A percentile compares a stretch with the other conserved stretches of the same genome.
phyloP scores from a whole-genome alignment of 2,329 filamentous ascomycete genomes.

The Dactylellina drechsleri region DNA sequence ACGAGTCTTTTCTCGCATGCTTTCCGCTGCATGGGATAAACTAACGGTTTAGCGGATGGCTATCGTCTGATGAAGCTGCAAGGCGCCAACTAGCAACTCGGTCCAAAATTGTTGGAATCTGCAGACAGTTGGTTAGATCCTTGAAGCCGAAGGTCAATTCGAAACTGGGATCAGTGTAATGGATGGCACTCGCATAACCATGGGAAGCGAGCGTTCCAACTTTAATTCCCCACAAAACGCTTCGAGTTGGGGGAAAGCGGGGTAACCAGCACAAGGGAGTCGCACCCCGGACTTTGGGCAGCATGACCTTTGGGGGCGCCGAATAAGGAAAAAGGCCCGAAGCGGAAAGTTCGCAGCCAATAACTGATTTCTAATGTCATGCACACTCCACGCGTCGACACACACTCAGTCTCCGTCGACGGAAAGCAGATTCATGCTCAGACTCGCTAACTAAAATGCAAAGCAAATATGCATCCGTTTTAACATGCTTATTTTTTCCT shows the following conservation, averaged over 20 bases:
- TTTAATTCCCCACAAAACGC: conserved; percentile 47
- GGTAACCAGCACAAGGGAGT: not conserved
- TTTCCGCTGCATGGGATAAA: no score
- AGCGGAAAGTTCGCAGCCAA: conserved; percentile 7
- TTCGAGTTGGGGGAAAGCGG: conserved; percentile 24
- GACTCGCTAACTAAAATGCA: not conserved
- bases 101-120: no score
- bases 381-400: conserved; percentile 15
- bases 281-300: conserved; percentile 1
- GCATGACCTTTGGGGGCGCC: conserved; percentile 18
- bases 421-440: not conserved
- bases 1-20: no score
- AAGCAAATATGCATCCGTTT: not conserved
- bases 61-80: no score
- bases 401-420: conserved; percentile 19
- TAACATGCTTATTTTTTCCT: conserved; percentile 1
- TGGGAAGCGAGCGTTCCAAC: conserved; percentile 34
- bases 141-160: no score
- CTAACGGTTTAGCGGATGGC: no score
- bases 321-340: conserved; percentile 41
- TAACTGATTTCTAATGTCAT: no score
- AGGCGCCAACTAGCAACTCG: no score
- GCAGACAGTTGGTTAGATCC: no score
- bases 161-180: no score
- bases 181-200: conserved; percentile 11